Conservation (phyloP, 2,329 filamentous ascomycete species). For the Aspergillus candidus region DNA sequence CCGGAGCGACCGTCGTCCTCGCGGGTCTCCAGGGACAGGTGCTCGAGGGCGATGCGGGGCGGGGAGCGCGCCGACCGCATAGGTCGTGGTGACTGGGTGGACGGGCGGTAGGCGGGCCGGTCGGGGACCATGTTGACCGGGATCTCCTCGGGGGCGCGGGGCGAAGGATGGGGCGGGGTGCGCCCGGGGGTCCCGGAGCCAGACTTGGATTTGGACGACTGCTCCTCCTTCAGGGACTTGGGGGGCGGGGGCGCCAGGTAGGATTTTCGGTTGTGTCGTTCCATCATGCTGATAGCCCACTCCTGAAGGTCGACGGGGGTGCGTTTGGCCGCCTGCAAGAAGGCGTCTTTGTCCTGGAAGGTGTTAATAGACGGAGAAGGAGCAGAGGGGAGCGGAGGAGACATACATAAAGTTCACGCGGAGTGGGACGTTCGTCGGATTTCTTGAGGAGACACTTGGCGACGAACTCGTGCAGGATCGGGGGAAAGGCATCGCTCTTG, state of each 20-base stretch:
- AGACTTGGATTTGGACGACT: constrained; percentile 32
- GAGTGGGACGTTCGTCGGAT: constrained; percentile 81
- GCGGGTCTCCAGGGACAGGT: constrained; percentile 39
- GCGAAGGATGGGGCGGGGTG: constrained; percentile 35
- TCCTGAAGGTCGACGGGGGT: constrained; percentile 90
- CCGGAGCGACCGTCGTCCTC: constrained; percentile 26
- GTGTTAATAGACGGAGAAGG: constrained; percentile 19
- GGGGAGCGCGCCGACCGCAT: constrained; percentile 26
- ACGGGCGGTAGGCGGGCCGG: constrained; percentile 20
- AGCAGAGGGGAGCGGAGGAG: not conserved
- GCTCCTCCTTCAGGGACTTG: constrained; percentile 59
- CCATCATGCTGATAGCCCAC: constrained; percentile 92
- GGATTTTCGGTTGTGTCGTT: constrained; percentile 90
- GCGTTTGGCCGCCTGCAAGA: constrained; percentile 91
- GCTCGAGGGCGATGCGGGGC: constrained; percentile 37
- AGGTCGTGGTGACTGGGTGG: constrained; percentile 17
- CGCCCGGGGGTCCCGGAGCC: constrained; percentile 25
- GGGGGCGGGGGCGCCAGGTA: constrained; percentile 80
- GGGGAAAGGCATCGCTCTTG: constrained; percentile 94
- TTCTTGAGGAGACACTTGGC: constrained; percentile 91
- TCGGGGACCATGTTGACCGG: constrained; percentile 48
- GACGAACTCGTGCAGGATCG: constrained; percentile 93
- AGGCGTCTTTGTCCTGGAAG: constrained; percentile 76
- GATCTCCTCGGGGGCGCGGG: constrained; percentile 65
- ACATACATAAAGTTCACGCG: constrained; percentile 84